Evolutionary conservation across 371 early-diverging fungal genomes (phyloP).

Genomic region (Mucor racemosus): DNA sequence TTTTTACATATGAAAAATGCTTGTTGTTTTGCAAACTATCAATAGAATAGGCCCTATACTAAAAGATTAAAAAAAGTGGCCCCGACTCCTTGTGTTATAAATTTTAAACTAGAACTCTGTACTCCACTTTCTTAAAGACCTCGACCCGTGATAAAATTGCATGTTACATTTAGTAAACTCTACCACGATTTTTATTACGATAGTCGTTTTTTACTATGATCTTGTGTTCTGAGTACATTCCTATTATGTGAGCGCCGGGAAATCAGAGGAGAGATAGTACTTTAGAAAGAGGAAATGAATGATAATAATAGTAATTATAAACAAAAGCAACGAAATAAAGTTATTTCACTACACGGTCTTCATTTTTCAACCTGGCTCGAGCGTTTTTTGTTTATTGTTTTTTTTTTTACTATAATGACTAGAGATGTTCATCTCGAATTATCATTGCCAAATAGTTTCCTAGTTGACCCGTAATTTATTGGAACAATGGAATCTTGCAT

Average conservation of each 20-base stretch:
- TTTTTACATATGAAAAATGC: too few relatives aligned
- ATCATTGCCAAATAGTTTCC: not conserved
- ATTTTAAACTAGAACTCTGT: conserved; percentile 21
- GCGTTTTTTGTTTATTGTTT: conserved; percentile 22
- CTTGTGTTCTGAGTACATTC: conserved; percentile 16
- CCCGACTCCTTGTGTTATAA: conserved; percentile 26
- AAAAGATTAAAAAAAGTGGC: conserved; percentile 1
- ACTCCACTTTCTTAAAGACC: conserved; percentile 20
- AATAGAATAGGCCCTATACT: too few relatives aligned
- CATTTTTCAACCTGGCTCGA: conserved; percentile 21
- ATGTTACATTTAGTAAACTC: conserved; percentile 26
- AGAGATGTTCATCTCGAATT: not conserved
- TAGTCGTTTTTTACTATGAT: conserved; percentile 12
- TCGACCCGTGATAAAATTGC: conserved; percentile 27
- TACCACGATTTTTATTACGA: conserved; percentile 26
- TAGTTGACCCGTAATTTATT: not conserved
- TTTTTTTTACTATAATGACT: conserved; percentile 16
- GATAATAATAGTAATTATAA: not conserved
- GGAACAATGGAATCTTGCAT: not conserved
- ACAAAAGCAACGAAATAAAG: conserved; percentile 3
- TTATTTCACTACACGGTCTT: conserved; percentile 2
- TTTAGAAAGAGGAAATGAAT: not conserved
- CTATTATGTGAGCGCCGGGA: conserved; percentile 9
- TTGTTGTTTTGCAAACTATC: too few relatives aligned
- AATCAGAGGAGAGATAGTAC: not conserved